Evolutionary conservation across 495 filamentous ascomycete species (phyloP), one percentile per base, ranked within the genome.

Genomic region (Xylaria curta): DNA sequence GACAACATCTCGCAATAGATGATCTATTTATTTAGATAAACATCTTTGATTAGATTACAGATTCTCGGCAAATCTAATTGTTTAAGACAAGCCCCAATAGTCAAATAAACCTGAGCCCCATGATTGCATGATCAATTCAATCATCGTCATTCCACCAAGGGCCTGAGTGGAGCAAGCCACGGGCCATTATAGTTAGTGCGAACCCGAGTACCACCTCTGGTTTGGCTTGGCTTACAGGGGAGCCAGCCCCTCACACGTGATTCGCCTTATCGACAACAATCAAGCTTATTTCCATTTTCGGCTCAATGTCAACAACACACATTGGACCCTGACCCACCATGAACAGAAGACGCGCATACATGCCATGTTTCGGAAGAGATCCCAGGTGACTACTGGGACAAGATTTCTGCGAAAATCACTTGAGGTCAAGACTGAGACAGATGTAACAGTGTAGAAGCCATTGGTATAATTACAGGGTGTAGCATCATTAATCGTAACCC

Each of bases 391-490:
- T 10, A 26, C 21, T 26, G 15, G 13, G 5, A 10, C 26, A 31
- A 56, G 4, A 31, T 56, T 38, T 38, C 24, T 8, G 4, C 28
- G 26, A 17, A 31, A 56, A 15, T 56, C 53, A 56, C 24, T 28
- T 56, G 53, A 47, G 17, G 21, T 44, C 2, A 40, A 17, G 26
- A 31, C 26, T 2, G 6, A 31, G 53, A 56, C 2, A 17, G 4
- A 5, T 21, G 26, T 54, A 77, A 67, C 70, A 61, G 66, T 73
- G 70, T 58, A 53, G 26, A 60, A 70, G 70, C 68, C 67, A 67
- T 76, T 78, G 76, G 76, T 80, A 80, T 80, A 80, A 78, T 80
- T 80, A 80, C 76, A 78, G 71, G 61, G 74, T 79, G 74, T 78
- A 75, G 63, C 74, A 47, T 79, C 77, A 73, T 79, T 72, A 78